Conservation (phyloP, 495 filamentous ascomycete genomes). For the Peziza echinospora region DNA sequence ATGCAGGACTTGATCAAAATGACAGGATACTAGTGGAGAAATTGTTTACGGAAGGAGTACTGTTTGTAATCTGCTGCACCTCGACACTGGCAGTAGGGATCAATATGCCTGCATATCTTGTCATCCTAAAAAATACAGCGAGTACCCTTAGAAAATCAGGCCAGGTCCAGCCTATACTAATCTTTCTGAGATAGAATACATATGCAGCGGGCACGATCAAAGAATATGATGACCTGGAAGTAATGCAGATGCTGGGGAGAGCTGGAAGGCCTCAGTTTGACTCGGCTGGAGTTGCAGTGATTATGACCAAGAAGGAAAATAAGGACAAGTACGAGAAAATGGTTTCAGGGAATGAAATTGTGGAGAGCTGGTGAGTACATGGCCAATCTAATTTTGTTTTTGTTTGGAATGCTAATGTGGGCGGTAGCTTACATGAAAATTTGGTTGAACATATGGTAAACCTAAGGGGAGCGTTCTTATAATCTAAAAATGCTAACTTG, state of each 20-base stretch:
- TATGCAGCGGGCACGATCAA: constrained; percentile 42
- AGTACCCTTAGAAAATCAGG: background rate
- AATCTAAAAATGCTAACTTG: background rate
- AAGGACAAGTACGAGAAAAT: constrained; percentile 57
- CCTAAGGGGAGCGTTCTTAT: background rate
- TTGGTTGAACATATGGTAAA: constrained; percentile 60
- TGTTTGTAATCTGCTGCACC: constrained; percentile 86
- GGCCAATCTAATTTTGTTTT: no score
- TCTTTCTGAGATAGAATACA: constrained; percentile 18
- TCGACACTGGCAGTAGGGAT: constrained; percentile 85
- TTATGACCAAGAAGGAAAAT: constrained; percentile 55
- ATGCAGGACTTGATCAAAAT: constrained; percentile 54
- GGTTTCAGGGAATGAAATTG: constrained; percentile 55
- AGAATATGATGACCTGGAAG: constrained; percentile 78
- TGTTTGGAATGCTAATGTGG: constrained; percentile 4
- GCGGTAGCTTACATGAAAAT: constrained; percentile 48
- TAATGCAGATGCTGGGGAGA: constrained; percentile 96
- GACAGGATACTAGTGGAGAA: constrained; percentile 56
- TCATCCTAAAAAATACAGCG: constrained; percentile 59
- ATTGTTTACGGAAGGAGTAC: constrained; percentile 48
- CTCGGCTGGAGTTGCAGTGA: constrained; percentile 60
- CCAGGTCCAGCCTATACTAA: background rate
- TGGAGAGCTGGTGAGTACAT: constrained; percentile 50
- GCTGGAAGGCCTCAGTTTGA: constrained; percentile 91
- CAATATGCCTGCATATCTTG: constrained; percentile 81